phyloP scores from a whole-genome alignment of 352 stramenopile species.

The Phytophthora parvispora region DNA sequence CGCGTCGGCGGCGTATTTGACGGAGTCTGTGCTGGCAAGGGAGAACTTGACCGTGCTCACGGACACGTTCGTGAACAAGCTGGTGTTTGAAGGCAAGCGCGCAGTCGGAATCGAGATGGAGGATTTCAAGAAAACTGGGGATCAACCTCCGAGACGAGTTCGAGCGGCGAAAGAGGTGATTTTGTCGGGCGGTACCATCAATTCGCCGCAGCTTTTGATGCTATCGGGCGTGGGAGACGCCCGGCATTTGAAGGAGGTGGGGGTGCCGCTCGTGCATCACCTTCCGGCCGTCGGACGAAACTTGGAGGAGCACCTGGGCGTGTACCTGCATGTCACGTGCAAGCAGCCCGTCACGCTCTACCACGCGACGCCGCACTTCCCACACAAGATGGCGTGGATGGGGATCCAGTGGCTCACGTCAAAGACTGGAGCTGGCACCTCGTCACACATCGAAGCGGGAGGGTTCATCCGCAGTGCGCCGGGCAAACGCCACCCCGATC shows the following conservation, averaged over 20 bases:
- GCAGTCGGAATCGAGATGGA: conserved; percentile 77
- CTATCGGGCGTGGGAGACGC: conserved; percentile 81
- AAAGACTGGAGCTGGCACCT: conserved; percentile 66
- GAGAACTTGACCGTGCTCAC: conserved; percentile 79
- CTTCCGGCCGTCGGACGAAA: conserved; percentile 82
- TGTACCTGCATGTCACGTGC: conserved; percentile 88
- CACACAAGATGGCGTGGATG: conserved; percentile 84
- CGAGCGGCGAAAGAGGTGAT: conserved; percentile 85
- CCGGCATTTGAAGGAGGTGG: conserved; percentile 69
- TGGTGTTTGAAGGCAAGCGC: conserved; percentile 83
- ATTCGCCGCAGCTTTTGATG: conserved; percentile 89
- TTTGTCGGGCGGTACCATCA: conserved; percentile 82
- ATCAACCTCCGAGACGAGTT: conserved; percentile 44
- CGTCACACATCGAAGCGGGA: conserved; percentile 81
- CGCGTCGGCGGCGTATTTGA: conserved; percentile 72
- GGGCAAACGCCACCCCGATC: conserved; percentile 75
- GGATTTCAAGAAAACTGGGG: conserved; percentile 39
- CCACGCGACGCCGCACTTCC: conserved; percentile 72
- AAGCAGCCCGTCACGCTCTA: conserved; percentile 89
- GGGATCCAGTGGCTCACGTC: conserved; percentile 77
- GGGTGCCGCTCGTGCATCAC: conserved; percentile 75
- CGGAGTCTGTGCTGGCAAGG: conserved; percentile 44
- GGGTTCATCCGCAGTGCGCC: conserved; percentile 67
- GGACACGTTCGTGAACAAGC: conserved; percentile 81
- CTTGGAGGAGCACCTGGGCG: conserved; percentile 87